Base-by-base conservation (phyloP, 768 basidiomycete species). In the Astraeus odoratus region DNA sequence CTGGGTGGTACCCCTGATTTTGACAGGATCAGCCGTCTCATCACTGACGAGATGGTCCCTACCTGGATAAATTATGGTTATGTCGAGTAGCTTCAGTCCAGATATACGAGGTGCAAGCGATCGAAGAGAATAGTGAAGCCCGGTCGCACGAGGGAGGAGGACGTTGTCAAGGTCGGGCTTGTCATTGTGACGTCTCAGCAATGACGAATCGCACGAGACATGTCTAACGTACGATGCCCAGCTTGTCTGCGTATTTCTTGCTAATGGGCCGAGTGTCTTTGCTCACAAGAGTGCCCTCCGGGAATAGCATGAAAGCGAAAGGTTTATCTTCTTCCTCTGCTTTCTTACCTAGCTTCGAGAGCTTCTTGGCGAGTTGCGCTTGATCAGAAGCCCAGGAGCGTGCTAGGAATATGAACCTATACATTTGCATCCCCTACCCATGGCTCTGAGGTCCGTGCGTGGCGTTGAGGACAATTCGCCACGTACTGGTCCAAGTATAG, bases 271-370 rank as follows among this genome's bases (percentile, higher is more conserved):
- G 67, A 4, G 94, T 98, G 50, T 92, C 72, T 50, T 78, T 75
- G 63, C 89, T 92, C 12, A 94, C 85, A 22, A 98, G 81, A 4
- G 95, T 97, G 24, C 96, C 96, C 63, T 99, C 96, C 0, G 96
- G 96, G 61, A 94, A 98, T 37, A 97, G 73, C 44, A 97, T 71
- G 54, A 95, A 79, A 50, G 83, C 81, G 34, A 96, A 70, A 0
- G 90, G 85, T 20, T 73, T 78, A 50, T 84, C 75, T 57, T 79
- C 72, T 41, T 74, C 64, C 56, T 85, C 77, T n/a, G 85, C 82
- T 25, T 74, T 74, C 42, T 71, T 73, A 1, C 83, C 92, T 12
- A 95, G 69, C 34, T 76, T 70, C 0, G 81, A 77, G 18, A 96
- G 74, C 46, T 79, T 74, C 18, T 70, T 65, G 22, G 81, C 75